These are phyloP conservation scores for Fusarium illudens DNA, from an alignment of 2,329 filamentous ascomycete species.

Conservation along the genomic window DNA sequence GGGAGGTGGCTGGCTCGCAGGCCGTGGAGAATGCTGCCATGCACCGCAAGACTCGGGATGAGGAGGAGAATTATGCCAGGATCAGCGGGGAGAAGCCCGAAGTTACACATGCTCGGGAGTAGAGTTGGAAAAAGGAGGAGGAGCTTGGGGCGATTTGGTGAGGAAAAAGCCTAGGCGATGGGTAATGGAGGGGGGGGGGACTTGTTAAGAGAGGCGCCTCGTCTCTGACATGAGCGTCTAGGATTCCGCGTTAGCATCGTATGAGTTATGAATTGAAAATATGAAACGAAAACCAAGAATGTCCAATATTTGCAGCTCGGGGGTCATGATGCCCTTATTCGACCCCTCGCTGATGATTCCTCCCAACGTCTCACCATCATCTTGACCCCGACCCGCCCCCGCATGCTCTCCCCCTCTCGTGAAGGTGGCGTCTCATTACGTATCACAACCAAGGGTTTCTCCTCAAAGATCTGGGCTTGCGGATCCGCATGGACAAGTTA, in stretches of 20 bases:
- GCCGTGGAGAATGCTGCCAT: slow-evolving; percentile 36
- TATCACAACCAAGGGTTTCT: not conserved
- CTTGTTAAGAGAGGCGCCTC: not conserved
- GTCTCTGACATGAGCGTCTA: not conserved
- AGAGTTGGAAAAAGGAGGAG: not conserved
- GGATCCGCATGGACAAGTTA: not conserved
- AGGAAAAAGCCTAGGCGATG: not conserved
- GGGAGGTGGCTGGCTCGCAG: slow-evolving; percentile 55
- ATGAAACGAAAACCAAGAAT: not conserved
- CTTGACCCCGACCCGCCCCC: not conserved
- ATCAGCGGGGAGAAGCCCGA: slow-evolving; percentile 20
- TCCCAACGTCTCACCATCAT: not conserved
- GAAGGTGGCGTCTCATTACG: not conserved
- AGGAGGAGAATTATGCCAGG: slow-evolving; percentile 30
- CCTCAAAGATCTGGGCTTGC: not conserved
- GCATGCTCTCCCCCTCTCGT: not conserved
- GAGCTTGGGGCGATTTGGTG: not conserved
- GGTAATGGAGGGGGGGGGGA: not conserved
- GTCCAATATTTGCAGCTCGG: not conserved
- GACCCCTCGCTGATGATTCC: not conserved
- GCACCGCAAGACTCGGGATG: slow-evolving; percentile 6
- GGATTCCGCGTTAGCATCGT: not conserved
- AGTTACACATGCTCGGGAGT: slow-evolving; percentile 19
- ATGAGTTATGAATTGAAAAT: not conserved
- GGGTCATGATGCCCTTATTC: not conserved